A percentile compares a stretch with the other conserved stretches of the same genome.
These are phyloP conservation scores for Trichoderma oligosporum DNA, from an alignment of 2,329 filamentous ascomycete genomes.

Conservation along the genomic window DNA sequence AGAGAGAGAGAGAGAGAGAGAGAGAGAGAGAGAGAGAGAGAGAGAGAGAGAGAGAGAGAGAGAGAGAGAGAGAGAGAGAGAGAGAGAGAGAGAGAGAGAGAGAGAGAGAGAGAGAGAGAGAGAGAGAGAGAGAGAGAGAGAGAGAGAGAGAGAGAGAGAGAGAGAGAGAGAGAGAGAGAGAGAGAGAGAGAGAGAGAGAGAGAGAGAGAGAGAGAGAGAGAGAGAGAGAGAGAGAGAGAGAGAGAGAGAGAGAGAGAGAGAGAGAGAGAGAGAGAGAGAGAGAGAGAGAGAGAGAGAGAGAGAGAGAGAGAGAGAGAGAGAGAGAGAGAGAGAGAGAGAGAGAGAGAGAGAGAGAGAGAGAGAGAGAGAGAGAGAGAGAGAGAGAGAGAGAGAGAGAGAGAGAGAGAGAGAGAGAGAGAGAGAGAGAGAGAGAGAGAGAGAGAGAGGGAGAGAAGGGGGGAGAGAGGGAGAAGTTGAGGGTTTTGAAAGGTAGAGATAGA, in stretches of 20 bases:
- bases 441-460: constrained; percentile 13
- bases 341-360: not conserved
- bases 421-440: no score
- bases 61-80: no score
- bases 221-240: not conserved
- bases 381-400: no score
- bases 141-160: no score
- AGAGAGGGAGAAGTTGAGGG: not conserved
- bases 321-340: not conserved
- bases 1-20: constrained; percentile 11
- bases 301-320: not conserved
- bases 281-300: not conserved
- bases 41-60: not conserved
- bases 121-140: not conserved
- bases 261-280: not conserved
- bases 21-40: not conserved
- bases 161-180: no score
- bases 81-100: no score
- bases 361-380: not conserved
- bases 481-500: not conserved
- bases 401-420: no score
- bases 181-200: no score
- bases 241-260: not conserved
- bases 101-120: not conserved
- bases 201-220: constrained; percentile 13